Conservation (phyloP, 129 eudicot genomes). For the Oenanthe sinensis region DNA sequence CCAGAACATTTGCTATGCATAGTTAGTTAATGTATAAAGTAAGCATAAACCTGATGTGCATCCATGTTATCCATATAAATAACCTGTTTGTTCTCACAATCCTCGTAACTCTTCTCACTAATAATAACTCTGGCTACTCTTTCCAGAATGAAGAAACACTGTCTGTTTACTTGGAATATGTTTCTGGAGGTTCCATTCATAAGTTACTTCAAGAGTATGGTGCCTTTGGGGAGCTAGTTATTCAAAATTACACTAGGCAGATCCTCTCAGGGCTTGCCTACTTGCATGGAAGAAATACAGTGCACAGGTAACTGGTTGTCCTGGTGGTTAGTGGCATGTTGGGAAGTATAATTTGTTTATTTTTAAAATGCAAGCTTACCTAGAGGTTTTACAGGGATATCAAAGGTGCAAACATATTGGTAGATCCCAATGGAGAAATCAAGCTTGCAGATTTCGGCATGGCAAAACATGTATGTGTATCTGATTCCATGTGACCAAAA, state of each 20-base stretch:
- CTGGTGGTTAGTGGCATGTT: not conserved
- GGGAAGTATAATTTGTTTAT: not conserved
- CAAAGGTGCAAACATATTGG: constrained; percentile 94
- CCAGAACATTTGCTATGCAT: not conserved
- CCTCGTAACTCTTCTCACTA: not conserved
- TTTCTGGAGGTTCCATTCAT: constrained; percentile 92
- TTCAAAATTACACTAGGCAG: constrained; percentile 88
- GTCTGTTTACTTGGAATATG: constrained; percentile 83
- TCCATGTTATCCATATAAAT: not conserved
- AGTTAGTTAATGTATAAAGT: not conserved
- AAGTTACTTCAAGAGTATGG: constrained; percentile 90
- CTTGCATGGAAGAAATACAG: constrained; percentile 75
- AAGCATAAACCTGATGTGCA: not conserved
- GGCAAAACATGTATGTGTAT: constrained; percentile 84
- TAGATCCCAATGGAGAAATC: constrained; percentile 87
- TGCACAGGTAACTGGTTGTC: constrained; percentile 60
- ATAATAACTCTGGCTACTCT: not conserved
- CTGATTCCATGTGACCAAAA: not conserved
- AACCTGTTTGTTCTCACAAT: not conserved
- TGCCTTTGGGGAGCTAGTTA: constrained; percentile 75
- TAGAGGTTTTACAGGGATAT: constrained; percentile 56
- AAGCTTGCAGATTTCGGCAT: constrained; percentile 99
- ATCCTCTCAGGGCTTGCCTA: constrained; percentile 74
- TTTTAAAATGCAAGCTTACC: not conserved
- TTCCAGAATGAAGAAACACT: constrained; percentile 67